A percentile compares a stretch with the other conserved stretches of the same genome.
phyloP scores from a whole-genome alignment of 169 alveolate species.

The Eimeria brunetti region DNA sequence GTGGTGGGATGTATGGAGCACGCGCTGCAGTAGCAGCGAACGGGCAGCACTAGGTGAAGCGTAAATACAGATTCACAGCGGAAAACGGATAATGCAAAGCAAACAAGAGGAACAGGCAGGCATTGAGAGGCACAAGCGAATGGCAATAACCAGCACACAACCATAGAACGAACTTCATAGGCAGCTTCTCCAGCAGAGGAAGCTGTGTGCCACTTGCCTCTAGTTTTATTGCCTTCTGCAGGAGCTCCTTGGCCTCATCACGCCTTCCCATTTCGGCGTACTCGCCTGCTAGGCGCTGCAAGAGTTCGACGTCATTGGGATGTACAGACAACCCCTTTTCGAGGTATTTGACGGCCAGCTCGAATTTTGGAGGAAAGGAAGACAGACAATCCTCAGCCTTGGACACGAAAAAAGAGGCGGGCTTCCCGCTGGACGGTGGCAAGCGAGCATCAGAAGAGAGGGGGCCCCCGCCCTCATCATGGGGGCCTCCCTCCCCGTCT shows the following conservation, averaged over 20 bases:
- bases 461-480: neutral
- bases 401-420: constrained; percentile 29
- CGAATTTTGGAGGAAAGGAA: neutral
- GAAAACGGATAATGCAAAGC: neutral
- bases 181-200: neutral
- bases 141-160: no score
- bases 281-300: constrained; percentile 36
- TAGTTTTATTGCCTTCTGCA: constrained; percentile 7
- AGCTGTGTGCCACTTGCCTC: neutral
- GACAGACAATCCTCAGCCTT: constrained; percentile 30
- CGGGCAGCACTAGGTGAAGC: neutral
- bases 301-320: constrained; percentile 38
- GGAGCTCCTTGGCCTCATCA: constrained; percentile 19
- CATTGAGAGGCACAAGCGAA: neutral
- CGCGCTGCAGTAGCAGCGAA: constrained; percentile 3
- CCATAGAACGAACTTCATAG: neutral
- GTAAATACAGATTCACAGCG: no score
- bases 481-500: constrained; percentile 37
- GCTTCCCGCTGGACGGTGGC: constrained; percentile 31
- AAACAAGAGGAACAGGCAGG: neutral
- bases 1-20: neutral
- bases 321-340: constrained; percentile 61
- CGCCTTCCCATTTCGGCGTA: constrained; percentile 12
- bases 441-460: neutral
- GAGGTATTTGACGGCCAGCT: constrained; percentile 28